phyloP scores from a whole-genome alignment of 805 yeast genomes.

The Candida takata region DNA sequence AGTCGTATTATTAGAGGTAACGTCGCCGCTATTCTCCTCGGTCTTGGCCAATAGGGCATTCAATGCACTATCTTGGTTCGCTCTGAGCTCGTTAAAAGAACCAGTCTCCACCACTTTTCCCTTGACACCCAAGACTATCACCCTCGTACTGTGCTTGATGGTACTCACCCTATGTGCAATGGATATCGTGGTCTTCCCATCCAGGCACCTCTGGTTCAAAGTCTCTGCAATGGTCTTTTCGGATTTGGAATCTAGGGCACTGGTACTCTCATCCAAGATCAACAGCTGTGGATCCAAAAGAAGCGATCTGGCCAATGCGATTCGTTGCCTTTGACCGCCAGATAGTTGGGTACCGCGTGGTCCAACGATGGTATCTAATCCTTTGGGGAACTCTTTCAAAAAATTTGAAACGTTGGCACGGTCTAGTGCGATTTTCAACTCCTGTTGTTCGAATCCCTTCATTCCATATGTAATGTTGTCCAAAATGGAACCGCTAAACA shows the following conservation, averaged over 20 bases:
- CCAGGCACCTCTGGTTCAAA: conserved; percentile 43
- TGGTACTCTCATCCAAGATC: conserved; percentile 89
- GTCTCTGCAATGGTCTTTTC: conserved; percentile 82
- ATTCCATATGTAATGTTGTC: conserved; percentile 80
- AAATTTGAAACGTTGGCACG: conserved; percentile 72
- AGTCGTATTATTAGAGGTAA: no score
- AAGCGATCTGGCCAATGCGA: conserved; percentile 85
- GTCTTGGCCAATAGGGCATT: conserved; percentile 29
- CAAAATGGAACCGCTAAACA: conserved; percentile 77
- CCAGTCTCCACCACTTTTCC: conserved; percentile 77
- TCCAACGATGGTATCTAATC: conserved; percentile 77
- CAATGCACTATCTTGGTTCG: conserved; percentile 29
- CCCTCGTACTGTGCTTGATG: conserved; percentile 72
- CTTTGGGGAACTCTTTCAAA: conserved; percentile 69
- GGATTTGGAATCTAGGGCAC: conserved; percentile 84
- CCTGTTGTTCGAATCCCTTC: conserved; percentile 46
- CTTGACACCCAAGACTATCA: conserved; percentile 67
- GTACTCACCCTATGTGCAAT: conserved; percentile 92
- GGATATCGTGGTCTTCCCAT: conserved; percentile 69
- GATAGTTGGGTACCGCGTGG: conserved; percentile 83
- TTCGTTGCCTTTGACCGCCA: conserved; percentile 93
- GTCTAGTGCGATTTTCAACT: conserved; percentile 51
- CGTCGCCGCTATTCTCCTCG: conserved; percentile 11
- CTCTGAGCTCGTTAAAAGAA: conserved; percentile 43
- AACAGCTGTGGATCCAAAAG: conserved; percentile 73